Evolutionary conservation across 2,329 filamentous ascomycete species (phyloP), one percentile per base, ranked within the genome.

Genomic region (Fusarium sp.): DNA sequence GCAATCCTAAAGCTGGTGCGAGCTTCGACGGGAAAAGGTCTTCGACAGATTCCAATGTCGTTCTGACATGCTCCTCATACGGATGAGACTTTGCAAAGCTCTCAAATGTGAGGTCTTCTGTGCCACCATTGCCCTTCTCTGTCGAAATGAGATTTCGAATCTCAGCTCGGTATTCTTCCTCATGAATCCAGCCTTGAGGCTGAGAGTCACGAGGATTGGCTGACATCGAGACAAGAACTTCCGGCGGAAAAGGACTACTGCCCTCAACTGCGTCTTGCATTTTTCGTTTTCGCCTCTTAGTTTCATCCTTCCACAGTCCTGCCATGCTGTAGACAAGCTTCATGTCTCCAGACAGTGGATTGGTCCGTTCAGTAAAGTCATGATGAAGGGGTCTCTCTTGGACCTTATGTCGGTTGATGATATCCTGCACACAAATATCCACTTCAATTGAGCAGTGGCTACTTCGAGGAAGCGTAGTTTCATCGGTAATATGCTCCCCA

Each of bases 261-360:
- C 84, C 87, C 31, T 88, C 84, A 66, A 88, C 83, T 8, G 80
- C 80, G 45, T 90, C 82, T 3, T 88, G 86, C 86, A 95, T 90
- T 43, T 87, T 87, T 46, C 86, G 84, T 77, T 92, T 95, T 31
- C 94, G 87, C 42, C 94, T 87, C 59, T 88, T 89, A 0, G 91
- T 93, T 77, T 98, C 96, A 71, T 97, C 93, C 75, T 89, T 90
- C 96, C 96, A 99, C 4, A 99, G 80, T 1, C 92, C 91, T 55
- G 93, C 94, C 92, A 99, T 95, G 67, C 96, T 99, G 74, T 93
- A 90, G 7, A 99, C 94, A 13, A 97, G 84, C 74, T 96, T 97
- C 74, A 94, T 83, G 67, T 92, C 89, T 1, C 84, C 78, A 1
- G 87, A 82, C 20, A 90, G 77, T 5, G 92, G 89, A 35, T 85